Conservation (phyloP, 2,329 filamentous ascomycete species). For the Ophiostoma ulmi region DNA sequence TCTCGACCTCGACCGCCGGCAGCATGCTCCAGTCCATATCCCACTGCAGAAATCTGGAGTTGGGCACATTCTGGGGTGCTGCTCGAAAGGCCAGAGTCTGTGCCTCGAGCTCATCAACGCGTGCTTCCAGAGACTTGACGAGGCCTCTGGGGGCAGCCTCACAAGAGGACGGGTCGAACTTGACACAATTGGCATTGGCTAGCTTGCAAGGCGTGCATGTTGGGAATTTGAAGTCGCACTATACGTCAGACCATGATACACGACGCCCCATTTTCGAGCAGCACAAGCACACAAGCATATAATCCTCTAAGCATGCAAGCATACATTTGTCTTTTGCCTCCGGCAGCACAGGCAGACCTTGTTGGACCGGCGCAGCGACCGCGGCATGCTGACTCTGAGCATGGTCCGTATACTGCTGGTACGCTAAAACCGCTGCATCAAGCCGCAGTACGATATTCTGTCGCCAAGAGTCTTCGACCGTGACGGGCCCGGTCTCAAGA, state of each 20-base stretch:
- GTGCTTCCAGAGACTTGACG: neutral
- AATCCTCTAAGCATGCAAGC: neutral
- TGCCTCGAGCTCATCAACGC: neutral
- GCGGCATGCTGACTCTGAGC: neutral
- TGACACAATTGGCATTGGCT: neutral
- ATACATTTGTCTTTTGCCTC: no score
- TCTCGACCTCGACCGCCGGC: neutral
- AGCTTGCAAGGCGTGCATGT: neutral
- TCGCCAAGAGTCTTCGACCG: neutral
- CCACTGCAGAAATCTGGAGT: neutral
- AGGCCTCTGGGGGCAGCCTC: neutral
- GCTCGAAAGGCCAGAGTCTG: neutral
- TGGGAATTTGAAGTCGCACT: neutral
- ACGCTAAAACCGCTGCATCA: neutral
- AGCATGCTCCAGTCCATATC: neutral
- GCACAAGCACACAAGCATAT: neutral
- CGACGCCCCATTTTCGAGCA: neutral
- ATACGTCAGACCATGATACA: neutral
- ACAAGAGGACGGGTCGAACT: neutral
- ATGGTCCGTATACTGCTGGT: neutral
- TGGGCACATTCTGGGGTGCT: neutral
- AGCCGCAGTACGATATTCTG: neutral
- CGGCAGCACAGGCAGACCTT: neutral
- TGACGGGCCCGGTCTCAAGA: neutral
- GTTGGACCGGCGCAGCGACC: neutral